These are phyloP conservation scores for Butyriboletus loyo DNA, from an alignment of 768 basidiomycete species.

Conservation along the genomic window DNA sequence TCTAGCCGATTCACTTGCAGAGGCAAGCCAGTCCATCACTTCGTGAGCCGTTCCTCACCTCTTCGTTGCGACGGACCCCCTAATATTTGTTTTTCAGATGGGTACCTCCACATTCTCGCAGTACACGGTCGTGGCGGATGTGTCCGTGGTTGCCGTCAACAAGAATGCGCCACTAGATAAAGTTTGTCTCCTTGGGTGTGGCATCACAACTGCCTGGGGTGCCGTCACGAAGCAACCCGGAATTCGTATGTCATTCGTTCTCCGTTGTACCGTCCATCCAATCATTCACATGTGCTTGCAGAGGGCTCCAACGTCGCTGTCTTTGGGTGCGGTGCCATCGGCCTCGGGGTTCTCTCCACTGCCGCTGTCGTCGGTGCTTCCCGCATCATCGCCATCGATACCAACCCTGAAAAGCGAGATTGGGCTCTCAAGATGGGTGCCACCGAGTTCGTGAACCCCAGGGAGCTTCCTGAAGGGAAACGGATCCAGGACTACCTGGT, in stretches of 20 bases:
- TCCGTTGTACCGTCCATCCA: neutral
- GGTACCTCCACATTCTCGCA: conserved; percentile 99
- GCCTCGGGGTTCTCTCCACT: conserved; percentile 88
- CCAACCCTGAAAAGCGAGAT: conserved; percentile 77
- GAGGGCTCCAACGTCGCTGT: conserved; percentile 89
- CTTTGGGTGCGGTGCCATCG: conserved; percentile 96
- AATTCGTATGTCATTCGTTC: conserved; percentile 51
- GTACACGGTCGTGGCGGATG: conserved; percentile 97
- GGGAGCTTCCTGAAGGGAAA: conserved; percentile 66
- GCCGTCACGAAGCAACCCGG: conserved; percentile 90
- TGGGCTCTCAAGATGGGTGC: conserved; percentile 95
- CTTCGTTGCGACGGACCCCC: neutral
- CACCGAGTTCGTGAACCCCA: conserved; percentile 90
- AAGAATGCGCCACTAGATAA: conserved; percentile 86
- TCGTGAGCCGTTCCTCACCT: conserved; percentile 52
- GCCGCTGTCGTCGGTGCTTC: conserved; percentile 74
- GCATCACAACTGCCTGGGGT: conserved; percentile 99
- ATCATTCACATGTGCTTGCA: conserved; percentile 23
- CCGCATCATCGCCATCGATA: conserved; percentile 90
- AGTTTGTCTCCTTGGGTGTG: conserved; percentile 95
- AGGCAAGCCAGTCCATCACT: conserved; percentile 85
- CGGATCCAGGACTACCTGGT: conserved; percentile 87
- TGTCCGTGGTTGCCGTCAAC: conserved; percentile 91
- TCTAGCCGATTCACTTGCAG: conserved; percentile 86
- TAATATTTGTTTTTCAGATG: conserved; percentile 60